phyloP scores from a whole-genome alignment of 106 monocot genomes.

The Dendrobium nobile region DNA sequence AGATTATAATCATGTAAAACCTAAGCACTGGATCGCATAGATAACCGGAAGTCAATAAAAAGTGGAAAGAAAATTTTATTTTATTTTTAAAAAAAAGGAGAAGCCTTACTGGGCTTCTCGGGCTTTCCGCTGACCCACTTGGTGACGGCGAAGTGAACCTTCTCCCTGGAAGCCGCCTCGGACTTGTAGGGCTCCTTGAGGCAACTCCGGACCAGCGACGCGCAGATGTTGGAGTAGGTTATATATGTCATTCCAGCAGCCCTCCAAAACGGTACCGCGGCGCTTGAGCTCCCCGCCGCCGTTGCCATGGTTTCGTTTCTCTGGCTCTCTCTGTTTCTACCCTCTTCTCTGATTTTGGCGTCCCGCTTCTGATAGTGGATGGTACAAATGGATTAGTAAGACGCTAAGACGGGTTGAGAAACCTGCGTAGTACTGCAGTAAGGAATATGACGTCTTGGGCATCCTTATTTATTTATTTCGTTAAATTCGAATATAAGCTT shows the following conservation, averaged over 20 bases:
- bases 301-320: constrained; percentile 14
- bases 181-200: constrained; percentile 90
- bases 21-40: too few species aligned
- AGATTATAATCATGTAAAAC: too few species aligned
- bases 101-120: constrained; percentile 73
- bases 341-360: too few species aligned
- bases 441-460: too few species aligned
- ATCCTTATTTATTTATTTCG: too few species aligned
- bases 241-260: constrained; percentile 97
- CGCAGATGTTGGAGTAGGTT: constrained; percentile 94
- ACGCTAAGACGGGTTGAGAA: too few species aligned
- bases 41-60: too few species aligned
- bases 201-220: constrained; percentile 72
- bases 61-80: too few species aligned
- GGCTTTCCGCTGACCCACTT: constrained; percentile 80
- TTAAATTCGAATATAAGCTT: too few species aligned
- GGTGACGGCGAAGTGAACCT: constrained; percentile 88
- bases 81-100: neutral
- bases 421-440: too few species aligned
- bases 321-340: neutral
- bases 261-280: constrained; percentile 87
- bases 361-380: too few species aligned
- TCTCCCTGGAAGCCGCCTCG: constrained; percentile 74
- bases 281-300: constrained; percentile 13
- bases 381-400: too few species aligned